These are phyloP conservation scores for Apophysomyces ossiformis DNA, from an alignment of 371 early-diverging fungal genomes.

Conservation along the genomic window DNA sequence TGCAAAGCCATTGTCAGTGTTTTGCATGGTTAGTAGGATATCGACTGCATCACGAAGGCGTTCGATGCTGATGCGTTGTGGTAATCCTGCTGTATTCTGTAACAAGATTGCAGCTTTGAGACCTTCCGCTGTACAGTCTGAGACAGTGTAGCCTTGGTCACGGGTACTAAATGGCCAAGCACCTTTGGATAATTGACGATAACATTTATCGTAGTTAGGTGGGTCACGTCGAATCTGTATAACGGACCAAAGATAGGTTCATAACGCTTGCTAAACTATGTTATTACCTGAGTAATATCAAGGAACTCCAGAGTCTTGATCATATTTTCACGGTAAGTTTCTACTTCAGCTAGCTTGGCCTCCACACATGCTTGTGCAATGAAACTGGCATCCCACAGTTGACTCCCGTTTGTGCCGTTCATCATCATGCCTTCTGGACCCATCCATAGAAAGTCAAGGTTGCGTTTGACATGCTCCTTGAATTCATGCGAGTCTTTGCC, in stretches of 20 bases:
- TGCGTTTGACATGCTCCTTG: constrained; percentile 72
- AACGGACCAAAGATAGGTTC: background rate
- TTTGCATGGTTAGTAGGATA: constrained; percentile 91
- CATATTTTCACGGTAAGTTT: constrained; percentile 73
- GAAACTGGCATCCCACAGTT: constrained; percentile 96
- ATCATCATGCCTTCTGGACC: constrained; percentile 92
- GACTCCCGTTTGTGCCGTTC: constrained; percentile 98
- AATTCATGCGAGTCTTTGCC: constrained; percentile 87
- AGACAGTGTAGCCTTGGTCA: constrained; percentile 93
- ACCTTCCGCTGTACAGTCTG: constrained; percentile 97
- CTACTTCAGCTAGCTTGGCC: constrained; percentile 69
- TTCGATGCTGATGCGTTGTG: constrained; percentile 45
- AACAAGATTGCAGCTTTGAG: constrained; percentile 81
- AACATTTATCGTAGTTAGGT: constrained; percentile 66
- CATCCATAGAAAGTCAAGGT: constrained; percentile 90
- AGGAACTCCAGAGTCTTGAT: constrained; percentile 79
- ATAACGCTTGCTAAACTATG: background rate
- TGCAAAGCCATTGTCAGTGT: constrained; percentile 90
- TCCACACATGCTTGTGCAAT: constrained; percentile 75
- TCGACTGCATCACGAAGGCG: constrained; percentile 89
- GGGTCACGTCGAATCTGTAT: constrained; percentile 75
- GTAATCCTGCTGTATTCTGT: constrained; percentile 65
- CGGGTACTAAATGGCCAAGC: constrained; percentile 98
- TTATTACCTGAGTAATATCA: constrained; percentile 77
- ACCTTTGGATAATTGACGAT: constrained; percentile 85